Percentiles rank a stretch among this genome's conserved stretches.
phyloP scores from a whole-genome alignment of 1,284 basidiomycete genomes.

The Naganishia cerealis region DNA sequence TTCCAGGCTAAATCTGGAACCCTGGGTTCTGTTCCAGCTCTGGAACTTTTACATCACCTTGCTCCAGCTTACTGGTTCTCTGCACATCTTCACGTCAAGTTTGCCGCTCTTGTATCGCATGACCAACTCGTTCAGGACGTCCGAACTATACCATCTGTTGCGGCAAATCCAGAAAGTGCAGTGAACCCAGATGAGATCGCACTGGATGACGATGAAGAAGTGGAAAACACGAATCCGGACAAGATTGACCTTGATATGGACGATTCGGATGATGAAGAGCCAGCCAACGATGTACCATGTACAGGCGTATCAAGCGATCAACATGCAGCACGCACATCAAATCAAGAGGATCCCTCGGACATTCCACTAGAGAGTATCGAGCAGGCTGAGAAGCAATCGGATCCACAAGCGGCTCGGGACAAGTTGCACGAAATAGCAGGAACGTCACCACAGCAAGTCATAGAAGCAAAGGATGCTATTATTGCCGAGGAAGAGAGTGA shows the following conservation, averaged over 20 bases:
- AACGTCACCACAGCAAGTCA: constrained; percentile 23
- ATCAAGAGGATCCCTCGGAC: neutral
- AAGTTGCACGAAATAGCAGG: constrained; percentile 36
- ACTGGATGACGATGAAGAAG: constrained; percentile 55
- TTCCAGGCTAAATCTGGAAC: constrained; percentile 61
- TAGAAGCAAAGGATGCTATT: constrained; percentile 17
- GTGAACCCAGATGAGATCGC: constrained; percentile 71
- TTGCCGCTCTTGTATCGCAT: constrained; percentile 68
- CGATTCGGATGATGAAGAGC: constrained; percentile 37
- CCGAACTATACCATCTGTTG: constrained; percentile 9
- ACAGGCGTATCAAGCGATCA: neutral
- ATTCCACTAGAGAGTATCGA: constrained; percentile 44
- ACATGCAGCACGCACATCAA: neutral
- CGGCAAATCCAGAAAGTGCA: constrained; percentile 9
- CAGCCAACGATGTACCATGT: neutral
- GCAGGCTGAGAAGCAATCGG: constrained; percentile 39
- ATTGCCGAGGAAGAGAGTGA: constrained; percentile 37
- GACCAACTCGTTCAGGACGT: constrained; percentile 21
- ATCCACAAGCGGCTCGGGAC: constrained; percentile 33
- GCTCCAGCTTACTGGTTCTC: constrained; percentile 92
- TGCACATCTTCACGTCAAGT: constrained; percentile 87
- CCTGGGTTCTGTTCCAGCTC: constrained; percentile 86
- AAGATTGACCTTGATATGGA: constrained; percentile 40
- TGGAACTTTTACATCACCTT: constrained; percentile 71
- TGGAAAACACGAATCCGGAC: constrained; percentile 38